Base-by-base conservation (phyloP, 2,329 filamentous ascomycete genomes). In the Sclerotinia nivalis region DNA sequence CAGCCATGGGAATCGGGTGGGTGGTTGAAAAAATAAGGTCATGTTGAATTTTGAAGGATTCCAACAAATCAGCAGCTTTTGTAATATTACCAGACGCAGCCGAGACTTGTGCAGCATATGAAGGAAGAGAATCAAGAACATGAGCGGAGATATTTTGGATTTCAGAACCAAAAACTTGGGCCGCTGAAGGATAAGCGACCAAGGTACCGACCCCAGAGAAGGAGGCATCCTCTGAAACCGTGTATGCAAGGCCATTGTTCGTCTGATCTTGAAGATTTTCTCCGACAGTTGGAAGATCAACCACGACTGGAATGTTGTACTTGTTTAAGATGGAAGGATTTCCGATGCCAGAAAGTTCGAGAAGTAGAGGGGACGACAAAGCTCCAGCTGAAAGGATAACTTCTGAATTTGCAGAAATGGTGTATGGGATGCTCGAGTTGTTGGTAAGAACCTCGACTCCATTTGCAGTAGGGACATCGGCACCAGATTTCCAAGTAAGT, bases 1-100 rank as follows among this genome's bases (percentile, higher is more conserved):
- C 85, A 0, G 80, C 82, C 3, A 85, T 76, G 0, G 85, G 83
- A 0, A 84, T 79, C 18, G 79, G 77, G 9, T 60, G 18, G 74
- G 85, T 85, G 1, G 49, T 43, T 6, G 62, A 71, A 31, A 72
- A 73, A 22, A 71, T 70, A 0, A 72, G 31, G n/a, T 72, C 70
- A 25, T 69, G 37, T 43, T 61, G 64, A 15, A 66, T 22, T 20
- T 66, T 66, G 37, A 66, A 66, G 40, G 45, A 47, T 20, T 58
- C 10, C 28, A 69, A 59, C 40, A 69, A 43, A 64, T 69, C 45
- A 18, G 37, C 37, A 20, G 66, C 34, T 25, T 62, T 69, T 10
- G 76, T 75, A 25, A 86, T 78, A 2, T 84, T 75, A 69, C 83
- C 79, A 37, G 85, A 71, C 12, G 79, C 77, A n/a, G 77, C 69